Percentiles rank a stretch among this genome's conserved stretches.
phyloP scores from a whole-genome alignment of 768 basidiomycete species.

The Boletus subcaerulescens region DNA sequence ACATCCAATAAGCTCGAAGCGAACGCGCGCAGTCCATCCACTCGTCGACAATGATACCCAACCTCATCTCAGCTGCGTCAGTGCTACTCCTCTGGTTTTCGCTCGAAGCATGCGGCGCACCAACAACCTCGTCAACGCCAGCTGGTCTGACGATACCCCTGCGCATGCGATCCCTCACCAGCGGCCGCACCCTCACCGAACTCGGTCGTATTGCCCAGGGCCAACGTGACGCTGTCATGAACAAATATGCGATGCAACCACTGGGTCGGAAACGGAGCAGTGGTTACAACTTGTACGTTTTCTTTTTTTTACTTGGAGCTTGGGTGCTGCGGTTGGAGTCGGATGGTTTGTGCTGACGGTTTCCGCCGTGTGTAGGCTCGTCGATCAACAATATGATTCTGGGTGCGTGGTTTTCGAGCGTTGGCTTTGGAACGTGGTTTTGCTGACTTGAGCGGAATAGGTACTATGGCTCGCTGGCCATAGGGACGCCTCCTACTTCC shows the following conservation, averaged over 20 bases:
- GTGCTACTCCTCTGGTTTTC: conserved; percentile 14
- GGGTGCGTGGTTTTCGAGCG: conserved; percentile 38
- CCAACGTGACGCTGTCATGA: conserved; percentile 40
- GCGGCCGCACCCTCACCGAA: conserved; percentile 1
- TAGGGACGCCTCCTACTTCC: conserved; percentile 46
- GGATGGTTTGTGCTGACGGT: neutral
- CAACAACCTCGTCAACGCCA: conserved; percentile 3
- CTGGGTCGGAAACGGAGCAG: conserved; percentile 37
- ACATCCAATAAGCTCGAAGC: too few species aligned
- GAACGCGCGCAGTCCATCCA: neutral
- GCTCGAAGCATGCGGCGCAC: conserved; percentile 10
- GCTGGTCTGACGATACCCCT: conserved; percentile 23
- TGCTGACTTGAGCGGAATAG: conserved; percentile 12
- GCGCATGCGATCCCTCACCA: conserved; percentile 11
- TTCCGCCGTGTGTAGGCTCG: conserved; percentile 40
- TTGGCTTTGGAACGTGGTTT: neutral
- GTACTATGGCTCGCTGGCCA: conserved; percentile 38
- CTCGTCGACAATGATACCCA: conserved; percentile 14
- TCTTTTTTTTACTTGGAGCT: neutral
- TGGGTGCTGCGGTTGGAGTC: too few species aligned
- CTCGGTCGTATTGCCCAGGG: conserved; percentile 36
- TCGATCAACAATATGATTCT: conserved; percentile 65
- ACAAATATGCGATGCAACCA: conserved; percentile 45
- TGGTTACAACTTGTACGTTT: conserved; percentile 51
- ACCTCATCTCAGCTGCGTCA: conserved; percentile 6